Conservation (phyloP, 2,329 filamentous ascomycete species). For the Phyllosticta capitalensis region DNA sequence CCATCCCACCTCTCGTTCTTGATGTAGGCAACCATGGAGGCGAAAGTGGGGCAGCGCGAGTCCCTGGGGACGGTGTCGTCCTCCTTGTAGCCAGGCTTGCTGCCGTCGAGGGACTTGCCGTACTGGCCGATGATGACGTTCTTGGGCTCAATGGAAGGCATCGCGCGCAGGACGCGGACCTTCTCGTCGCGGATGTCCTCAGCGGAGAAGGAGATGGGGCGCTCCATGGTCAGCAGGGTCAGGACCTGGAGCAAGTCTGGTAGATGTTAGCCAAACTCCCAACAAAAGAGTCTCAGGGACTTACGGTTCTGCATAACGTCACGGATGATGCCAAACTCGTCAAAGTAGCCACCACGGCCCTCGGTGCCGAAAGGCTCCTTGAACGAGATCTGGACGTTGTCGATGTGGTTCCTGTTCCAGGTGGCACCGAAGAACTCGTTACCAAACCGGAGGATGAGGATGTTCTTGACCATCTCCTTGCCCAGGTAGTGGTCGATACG, state of each 20-base stretch:
- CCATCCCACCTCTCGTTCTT: conserved; percentile 99
- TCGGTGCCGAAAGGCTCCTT: conserved; percentile 99
- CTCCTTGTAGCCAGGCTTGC: conserved; percentile 96
- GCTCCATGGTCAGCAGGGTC: conserved; percentile 94
- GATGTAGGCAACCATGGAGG: conserved; percentile 93
- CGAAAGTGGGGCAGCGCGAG: conserved; percentile 95
- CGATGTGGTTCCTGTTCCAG: conserved; percentile 99
- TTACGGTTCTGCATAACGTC: conserved; percentile 98
- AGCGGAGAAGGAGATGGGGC: conserved; percentile 93
- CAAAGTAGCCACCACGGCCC: conserved; percentile 95
- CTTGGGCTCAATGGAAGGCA: conserved; percentile 94
- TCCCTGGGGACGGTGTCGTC: conserved; percentile 97
- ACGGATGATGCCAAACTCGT: conserved; percentile 98
- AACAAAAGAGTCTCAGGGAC: conserved; percentile 18
- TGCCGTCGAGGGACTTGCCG: conserved; percentile 88
- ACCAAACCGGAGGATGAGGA: conserved; percentile 92
- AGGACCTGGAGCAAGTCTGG: conserved; percentile 83
- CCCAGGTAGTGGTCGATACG: conserved; percentile 98
- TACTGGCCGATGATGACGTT: conserved; percentile 99
- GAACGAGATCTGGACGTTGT: conserved; percentile 93
- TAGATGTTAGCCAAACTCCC: conserved; percentile 4
- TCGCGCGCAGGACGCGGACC: conserved; percentile 86
- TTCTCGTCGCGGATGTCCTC: conserved; percentile 99
- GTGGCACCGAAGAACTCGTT: conserved; percentile 98
- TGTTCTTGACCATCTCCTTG: conserved; percentile 99